Evolutionary conservation across 164 flowering plant species (phyloP).

Genomic region (Kalanchoe fedtschenkoi): DNA sequence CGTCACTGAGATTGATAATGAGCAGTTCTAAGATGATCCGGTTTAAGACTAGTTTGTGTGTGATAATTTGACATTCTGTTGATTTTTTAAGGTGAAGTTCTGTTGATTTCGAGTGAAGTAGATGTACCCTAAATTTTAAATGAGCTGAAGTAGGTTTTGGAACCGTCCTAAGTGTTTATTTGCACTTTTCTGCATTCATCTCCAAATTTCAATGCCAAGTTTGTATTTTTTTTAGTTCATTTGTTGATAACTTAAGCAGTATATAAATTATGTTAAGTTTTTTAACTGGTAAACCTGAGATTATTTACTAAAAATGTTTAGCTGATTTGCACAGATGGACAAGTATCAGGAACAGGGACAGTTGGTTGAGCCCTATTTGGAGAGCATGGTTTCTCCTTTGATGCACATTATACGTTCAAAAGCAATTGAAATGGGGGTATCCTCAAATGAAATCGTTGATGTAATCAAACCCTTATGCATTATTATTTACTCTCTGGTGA

Average conservation of each 20-base stretch:
- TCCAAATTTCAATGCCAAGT: too few species aligned
- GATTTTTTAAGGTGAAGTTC: too few species aligned
- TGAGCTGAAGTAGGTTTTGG: too few species aligned
- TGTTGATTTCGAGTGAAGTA: too few species aligned
- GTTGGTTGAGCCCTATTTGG: slow-evolving; percentile 82
- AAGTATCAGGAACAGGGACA: slow-evolving; percentile 95
- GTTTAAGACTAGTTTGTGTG: not conserved
- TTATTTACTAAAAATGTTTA: not conserved
- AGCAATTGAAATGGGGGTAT: slow-evolving; percentile 45
- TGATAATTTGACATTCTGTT: too few species aligned
- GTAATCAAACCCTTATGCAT: slow-evolving; percentile 77
- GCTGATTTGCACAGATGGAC: slow-evolving; percentile 56
- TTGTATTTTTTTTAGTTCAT: too few species aligned
- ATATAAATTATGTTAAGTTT: not conserved
- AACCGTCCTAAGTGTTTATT: too few species aligned
- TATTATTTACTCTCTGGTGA: slow-evolving; percentile 69
- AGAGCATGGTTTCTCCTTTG: slow-evolving; percentile 73
- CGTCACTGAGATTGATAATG: not conserved
- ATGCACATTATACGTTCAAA: slow-evolving; percentile 70
- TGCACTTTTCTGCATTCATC: too few species aligned
- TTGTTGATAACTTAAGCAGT: not conserved
- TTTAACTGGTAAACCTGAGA: not conserved
- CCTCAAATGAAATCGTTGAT: slow-evolving; percentile 49
- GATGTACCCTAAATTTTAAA: too few species aligned
- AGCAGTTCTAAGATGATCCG: not conserved